Base-by-base conservation (phyloP, 768 basidiomycete genomes). In the Chalciporus piperatus region DNA sequence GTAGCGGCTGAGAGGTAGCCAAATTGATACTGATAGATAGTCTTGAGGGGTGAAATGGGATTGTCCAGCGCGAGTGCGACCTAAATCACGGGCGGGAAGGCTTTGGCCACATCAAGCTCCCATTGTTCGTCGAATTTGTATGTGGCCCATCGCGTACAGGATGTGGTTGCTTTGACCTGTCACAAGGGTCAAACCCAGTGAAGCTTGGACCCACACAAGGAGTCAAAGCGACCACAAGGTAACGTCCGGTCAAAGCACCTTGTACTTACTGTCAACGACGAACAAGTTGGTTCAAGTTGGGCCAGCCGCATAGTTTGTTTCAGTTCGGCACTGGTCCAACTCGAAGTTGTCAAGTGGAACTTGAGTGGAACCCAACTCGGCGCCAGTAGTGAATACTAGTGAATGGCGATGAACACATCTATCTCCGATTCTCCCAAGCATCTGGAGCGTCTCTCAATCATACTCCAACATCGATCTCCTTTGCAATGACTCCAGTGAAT, bases 41-140 rank as follows among this genome's bases (percentile, higher is more conserved):
- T 27, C 7, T 27, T 9, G 27, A 27, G 9, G 39, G 10, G 13
- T 25, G 41, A 22, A 46, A 14, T 35, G 32, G 13, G 17, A 17
- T 30, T 35, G 27, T 35, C 13, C 35, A 35, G 19, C 4, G 16
- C 20, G 35, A 46, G 20, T 17, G 22, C 8, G 28, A 27, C 14
- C 35, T 47, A 47, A 23, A 38, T 23, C 19, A 20, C 27, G 32
- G 28, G 30, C 14, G n/a, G 35, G 45, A 3, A 13, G 38, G 46
- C 46, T 47, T 22, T 47, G 46, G 13, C 35, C 46, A 6, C 23
- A 28, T 32, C 20, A 16, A 9, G 12, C 14, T 12, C 23, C 53
- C 51, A 66, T 65, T 65, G 63, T 65, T 61, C 49, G 40, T 54
- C 56, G 33, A 28, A 57, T 57, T 35, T 12, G 55, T n/a, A 16